phyloP scores from a whole-genome alignment of 1,284 basidiomycete species.

The Sanghuangporus sanghuang region DNA sequence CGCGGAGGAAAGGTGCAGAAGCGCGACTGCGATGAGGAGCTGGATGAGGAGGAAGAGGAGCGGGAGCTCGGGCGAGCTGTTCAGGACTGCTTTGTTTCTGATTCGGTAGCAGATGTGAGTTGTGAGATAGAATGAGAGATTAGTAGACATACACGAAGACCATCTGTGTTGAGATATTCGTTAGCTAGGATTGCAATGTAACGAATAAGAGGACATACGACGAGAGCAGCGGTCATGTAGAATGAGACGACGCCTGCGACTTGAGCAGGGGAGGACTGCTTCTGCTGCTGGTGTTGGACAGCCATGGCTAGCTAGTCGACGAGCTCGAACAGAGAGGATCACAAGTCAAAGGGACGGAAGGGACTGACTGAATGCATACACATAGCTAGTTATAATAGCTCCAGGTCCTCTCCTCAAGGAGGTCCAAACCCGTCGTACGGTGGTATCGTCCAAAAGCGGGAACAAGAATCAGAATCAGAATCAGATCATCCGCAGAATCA shows the following conservation, averaged over 20 bases:
- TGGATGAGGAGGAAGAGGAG: conserved; percentile 67
- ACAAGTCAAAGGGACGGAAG: not conserved
- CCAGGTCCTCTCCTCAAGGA: too few species aligned
- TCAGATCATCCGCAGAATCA: not conserved
- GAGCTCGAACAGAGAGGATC: not conserved
- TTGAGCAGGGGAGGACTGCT: conserved; percentile 35
- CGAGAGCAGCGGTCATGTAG: conserved; percentile 70
- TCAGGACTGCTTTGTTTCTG: conserved; percentile 74
- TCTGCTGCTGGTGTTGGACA: conserved; percentile 19
- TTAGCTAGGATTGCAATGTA: conserved; percentile 5
- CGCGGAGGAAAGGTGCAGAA: conserved; percentile 48
- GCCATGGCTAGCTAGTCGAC: conserved; percentile 23
- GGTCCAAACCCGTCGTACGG: not conserved
- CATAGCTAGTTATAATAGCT: not conserved
- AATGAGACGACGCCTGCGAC: conserved; percentile 70
- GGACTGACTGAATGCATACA: not conserved
- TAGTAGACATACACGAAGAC: conserved; percentile 24
- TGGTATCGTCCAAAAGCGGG: not conserved
- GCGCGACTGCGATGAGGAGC: conserved; percentile 59
- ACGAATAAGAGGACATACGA: conserved; percentile 40
- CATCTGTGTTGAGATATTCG: conserved; percentile 17
- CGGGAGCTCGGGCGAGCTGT: conserved; percentile 59
- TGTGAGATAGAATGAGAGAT: not conserved
- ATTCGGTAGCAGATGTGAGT: not conserved
- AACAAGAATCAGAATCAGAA: not conserved